phyloP scores from a whole-genome alignment of 331 rosid genomes.

The Quercus phellos region DNA sequence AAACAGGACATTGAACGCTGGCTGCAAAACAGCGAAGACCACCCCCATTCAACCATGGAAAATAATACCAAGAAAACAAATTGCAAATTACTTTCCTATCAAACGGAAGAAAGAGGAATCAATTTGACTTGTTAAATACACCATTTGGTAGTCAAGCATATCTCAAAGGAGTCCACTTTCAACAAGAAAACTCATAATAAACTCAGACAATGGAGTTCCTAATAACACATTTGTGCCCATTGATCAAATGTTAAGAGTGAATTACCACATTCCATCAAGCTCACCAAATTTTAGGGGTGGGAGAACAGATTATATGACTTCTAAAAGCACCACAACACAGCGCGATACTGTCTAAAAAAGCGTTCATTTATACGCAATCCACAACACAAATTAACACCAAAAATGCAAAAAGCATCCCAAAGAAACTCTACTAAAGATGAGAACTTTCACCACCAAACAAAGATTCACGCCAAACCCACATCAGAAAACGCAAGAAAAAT shows the following conservation, averaged over 20 bases:
- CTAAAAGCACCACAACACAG: neutral
- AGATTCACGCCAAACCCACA: constrained; percentile 22
- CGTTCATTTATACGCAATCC: neutral
- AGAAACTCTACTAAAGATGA: constrained; percentile 8
- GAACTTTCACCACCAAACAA: constrained; percentile 16
- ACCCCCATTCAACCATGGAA: neutral
- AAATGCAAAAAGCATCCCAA: neutral
- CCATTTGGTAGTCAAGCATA: neutral
- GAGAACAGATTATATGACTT: neutral
- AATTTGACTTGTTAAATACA: neutral
- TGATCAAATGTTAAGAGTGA: neutral
- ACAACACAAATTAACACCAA: neutral
- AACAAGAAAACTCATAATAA: constrained; percentile 9
- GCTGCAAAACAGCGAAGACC: neutral
- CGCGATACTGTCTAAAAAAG: neutral
- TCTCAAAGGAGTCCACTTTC: no score
- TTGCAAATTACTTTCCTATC: neutral
- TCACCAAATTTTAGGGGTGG: neutral
- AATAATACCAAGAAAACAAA: neutral
- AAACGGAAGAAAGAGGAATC: neutral
- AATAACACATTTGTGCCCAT: neutral
- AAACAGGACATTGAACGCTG: neutral
- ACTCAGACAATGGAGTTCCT: neutral
- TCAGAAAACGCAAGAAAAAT: constrained; percentile 15
- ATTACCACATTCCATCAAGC: neutral